Conservation (phyloP, 2,329 filamentous ascomycete species). For the Penicillium glabrum region DNA sequence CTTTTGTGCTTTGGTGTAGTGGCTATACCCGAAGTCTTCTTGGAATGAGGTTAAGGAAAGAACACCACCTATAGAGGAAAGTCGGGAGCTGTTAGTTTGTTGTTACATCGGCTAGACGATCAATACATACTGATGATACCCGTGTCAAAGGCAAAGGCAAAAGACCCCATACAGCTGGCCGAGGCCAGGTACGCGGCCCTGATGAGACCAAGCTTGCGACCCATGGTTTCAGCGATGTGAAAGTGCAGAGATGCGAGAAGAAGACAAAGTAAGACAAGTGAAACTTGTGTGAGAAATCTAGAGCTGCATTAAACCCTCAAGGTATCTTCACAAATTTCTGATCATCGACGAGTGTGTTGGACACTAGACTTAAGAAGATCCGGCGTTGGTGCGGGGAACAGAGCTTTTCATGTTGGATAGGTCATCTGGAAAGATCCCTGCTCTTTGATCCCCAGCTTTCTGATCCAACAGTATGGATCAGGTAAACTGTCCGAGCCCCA, state of each 20-base stretch:
- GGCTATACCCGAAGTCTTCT: conserved; percentile 36
- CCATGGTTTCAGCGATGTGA: conserved; percentile 26
- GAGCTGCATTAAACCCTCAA: not conserved
- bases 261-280: not conserved
- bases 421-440: not conserved
- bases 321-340: not conserved
- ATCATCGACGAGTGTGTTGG: not conserved
- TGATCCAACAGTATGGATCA: not conserved
- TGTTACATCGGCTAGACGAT: not conserved
- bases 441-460: not conserved
- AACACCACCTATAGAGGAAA: conserved; percentile 39
- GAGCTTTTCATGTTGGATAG: not conserved
- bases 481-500: not conserved
- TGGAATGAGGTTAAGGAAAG: conserved; percentile 47
- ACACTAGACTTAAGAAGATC: not conserved
- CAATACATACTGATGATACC: conserved; percentile 34
- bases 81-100: not conserved
- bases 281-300: not conserved
- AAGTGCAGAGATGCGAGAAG: not conserved
- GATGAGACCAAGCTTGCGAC: conserved; percentile 34
- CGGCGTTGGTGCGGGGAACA: not conserved
- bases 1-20: conserved; percentile 38
- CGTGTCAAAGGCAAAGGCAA: conserved; percentile 42
- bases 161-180: conserved; percentile 40
- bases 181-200: conserved; percentile 38